phyloP scores from a whole-genome alignment of 2,329 filamentous ascomycete genomes.

The Teratosphaeria nubilosa region DNA sequence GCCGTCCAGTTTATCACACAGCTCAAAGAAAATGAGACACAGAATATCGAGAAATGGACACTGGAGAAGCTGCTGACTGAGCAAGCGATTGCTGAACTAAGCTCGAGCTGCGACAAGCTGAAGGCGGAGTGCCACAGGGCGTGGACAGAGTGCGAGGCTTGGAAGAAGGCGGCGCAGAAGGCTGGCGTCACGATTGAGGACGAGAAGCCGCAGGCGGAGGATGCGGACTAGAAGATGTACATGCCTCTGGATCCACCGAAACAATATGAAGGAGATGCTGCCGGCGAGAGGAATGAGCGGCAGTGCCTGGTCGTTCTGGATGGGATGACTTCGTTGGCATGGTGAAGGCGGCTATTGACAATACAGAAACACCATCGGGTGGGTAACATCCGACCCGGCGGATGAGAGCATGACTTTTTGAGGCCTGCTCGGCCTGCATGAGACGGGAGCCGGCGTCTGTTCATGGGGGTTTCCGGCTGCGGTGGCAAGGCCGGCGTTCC shows the following conservation, averaged over 20 bases:
- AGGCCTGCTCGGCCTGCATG: neutral
- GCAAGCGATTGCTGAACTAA: conserved; percentile 81
- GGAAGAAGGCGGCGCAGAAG: conserved; percentile 50
- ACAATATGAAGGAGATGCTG: neutral
- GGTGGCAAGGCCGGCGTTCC: neutral
- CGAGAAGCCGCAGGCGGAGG: conserved; percentile 4
- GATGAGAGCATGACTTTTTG: neutral
- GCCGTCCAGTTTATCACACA: conserved; percentile 92
- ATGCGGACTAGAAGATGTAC: neutral
- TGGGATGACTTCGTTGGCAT: neutral
- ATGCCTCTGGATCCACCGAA: neutral
- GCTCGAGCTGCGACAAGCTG: conserved; percentile 75
- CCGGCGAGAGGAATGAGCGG: neutral
- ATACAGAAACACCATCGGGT: neutral
- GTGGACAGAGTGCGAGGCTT: conserved; percentile 67
- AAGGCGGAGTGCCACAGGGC: conserved; percentile 70
- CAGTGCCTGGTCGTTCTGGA: neutral
- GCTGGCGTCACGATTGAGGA: conserved; percentile 19
- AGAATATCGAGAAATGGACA: conserved; percentile 92
- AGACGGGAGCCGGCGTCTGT: neutral
- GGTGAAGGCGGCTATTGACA: neutral
- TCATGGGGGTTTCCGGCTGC: neutral
- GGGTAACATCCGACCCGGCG: neutral
- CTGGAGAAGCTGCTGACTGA: conserved; percentile 83
- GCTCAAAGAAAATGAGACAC: conserved; percentile 84